A percentile compares a stretch with the other conserved stretches of the same genome.
phyloP scores from a whole-genome alignment of 345 rosid genomes.

The Heritiera littoralis region DNA sequence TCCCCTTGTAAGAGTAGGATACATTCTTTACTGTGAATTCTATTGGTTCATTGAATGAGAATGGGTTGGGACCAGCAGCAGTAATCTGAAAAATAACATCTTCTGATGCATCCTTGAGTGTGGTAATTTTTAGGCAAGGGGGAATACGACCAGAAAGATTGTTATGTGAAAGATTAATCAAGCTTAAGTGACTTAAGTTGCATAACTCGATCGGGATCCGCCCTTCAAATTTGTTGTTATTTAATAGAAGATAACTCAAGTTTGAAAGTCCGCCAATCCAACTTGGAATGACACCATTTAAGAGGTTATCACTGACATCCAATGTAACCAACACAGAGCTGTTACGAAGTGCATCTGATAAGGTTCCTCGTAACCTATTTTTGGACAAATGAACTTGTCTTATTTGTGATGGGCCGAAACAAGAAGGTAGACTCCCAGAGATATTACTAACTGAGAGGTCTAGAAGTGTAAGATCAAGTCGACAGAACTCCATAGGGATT shows the following conservation, averaged over 20 bases:
- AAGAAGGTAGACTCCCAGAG: slow-evolving; percentile 15
- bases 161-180: slow-evolving; percentile 33
- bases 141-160: slow-evolving; percentile 23
- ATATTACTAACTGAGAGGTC: slow-evolving; percentile 21
- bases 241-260: slow-evolving; percentile 27
- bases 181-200: not conserved
- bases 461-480: not conserved
- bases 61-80: too few relatives aligned
- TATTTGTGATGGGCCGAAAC: not conserved
- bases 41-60: not conserved
- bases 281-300: not conserved
- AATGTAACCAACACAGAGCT: not conserved
- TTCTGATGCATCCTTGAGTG: not conserved
- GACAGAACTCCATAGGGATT: slow-evolving; percentile 19
- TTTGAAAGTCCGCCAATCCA: not conserved
- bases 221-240: slow-evolving; percentile 26
- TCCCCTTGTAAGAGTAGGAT: slow-evolving; percentile 17
- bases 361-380: not conserved
- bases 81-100: too few relatives aligned
- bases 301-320: slow-evolving; percentile 18
- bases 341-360: not conserved
- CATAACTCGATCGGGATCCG: slow-evolving; percentile 23
- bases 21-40: slow-evolving; percentile 24
- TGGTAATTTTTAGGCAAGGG: slow-evolving; percentile 1
- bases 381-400: not conserved